Evolutionary conservation across 306 rosid genomes (phyloP), one percentile per base, ranked within the genome.

Genomic region (Acacia confusa): DNA sequence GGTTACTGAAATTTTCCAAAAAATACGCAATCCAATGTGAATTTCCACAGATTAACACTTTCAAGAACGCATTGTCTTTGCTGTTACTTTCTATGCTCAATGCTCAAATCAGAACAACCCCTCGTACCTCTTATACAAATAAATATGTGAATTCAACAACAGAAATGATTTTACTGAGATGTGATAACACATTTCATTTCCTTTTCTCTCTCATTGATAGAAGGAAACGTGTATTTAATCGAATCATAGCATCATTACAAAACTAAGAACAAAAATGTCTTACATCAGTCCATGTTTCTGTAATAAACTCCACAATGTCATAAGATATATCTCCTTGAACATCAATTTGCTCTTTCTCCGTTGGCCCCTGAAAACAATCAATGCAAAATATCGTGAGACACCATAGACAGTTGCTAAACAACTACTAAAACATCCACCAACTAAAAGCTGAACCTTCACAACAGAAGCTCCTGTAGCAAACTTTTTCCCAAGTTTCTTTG

Each of bases 401-500:
- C 63, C 50, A 52, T n/a, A 77, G 81, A 34, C 36, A 77, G 30
- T 47, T 57, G 75, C 4, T 28, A 81, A 78, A 79, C 70, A 84
- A 22, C 40, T 24, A 40, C 30, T 38, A 67, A 77, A 41, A 77
- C 72, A 55, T 45, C 44, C 60, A 63, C 50, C 13, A 47, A 55
- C 61, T 24, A 78, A 69, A 78, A 65, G 63, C 20, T 41, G 71
- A 79, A 96, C 99, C 98, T 96, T 96, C 78, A 96, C 99, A 79
- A 96, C 98, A 45, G 99, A 96, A 70, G 99, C 98, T 78, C 99
- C 99, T 0, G 99, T 96, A 43, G 99, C 99, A 87, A 96, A 96
- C 90, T 94, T 96, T 76, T 96, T 96, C 82, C 99, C 99, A 1
- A 96, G 95, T 84, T 96, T 96, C 94, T 96, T 96, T 61, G 99